phyloP scores from a whole-genome alignment of 2,329 filamentous ascomycete genomes.

The Curvularia sp. region DNA sequence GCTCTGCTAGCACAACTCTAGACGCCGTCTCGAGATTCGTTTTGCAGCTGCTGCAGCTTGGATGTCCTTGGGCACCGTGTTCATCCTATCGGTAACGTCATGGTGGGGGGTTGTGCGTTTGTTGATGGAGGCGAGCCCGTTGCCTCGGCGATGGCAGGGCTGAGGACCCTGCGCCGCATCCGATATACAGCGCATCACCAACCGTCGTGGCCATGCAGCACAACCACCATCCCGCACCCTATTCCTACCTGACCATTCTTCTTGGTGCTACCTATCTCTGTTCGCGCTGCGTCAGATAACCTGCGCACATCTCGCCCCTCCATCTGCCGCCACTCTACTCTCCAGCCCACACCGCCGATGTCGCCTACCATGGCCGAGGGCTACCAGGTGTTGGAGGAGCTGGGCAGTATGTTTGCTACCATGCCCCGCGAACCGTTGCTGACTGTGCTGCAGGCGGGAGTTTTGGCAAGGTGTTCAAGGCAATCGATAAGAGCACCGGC shows the following conservation, averaged over 20 bases:
- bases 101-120: constrained; percentile 32
- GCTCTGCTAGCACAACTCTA: background rate
- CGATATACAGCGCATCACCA: constrained; percentile 25
- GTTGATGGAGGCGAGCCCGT: constrained; percentile 35
- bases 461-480: constrained; percentile 97
- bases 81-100: constrained; percentile 18
- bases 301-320: constrained; percentile 24
- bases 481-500: constrained; percentile 86
- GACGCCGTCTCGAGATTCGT: background rate
- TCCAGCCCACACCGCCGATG: constrained; percentile 23
- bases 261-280: constrained; percentile 33
- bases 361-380: constrained; percentile 72
- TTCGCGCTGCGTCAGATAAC: constrained; percentile 31
- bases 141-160: constrained; percentile 34
- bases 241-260: constrained; percentile 39
- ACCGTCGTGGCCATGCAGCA: constrained; percentile 12
- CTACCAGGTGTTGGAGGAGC: constrained; percentile 95
- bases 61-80: constrained; percentile 13
- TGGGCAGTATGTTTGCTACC: constrained; percentile 73
- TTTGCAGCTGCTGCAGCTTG: constrained; percentile 7
- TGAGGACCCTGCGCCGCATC: constrained; percentile 25
- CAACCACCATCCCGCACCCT: constrained; percentile 24
- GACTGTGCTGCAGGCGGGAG: constrained; percentile 72
- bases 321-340: constrained; percentile 14
- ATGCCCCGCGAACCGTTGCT: constrained; percentile 13